Conservation (phyloP, 495 filamentous ascomycete species). For the Xylaria flabelliformis region DNA sequence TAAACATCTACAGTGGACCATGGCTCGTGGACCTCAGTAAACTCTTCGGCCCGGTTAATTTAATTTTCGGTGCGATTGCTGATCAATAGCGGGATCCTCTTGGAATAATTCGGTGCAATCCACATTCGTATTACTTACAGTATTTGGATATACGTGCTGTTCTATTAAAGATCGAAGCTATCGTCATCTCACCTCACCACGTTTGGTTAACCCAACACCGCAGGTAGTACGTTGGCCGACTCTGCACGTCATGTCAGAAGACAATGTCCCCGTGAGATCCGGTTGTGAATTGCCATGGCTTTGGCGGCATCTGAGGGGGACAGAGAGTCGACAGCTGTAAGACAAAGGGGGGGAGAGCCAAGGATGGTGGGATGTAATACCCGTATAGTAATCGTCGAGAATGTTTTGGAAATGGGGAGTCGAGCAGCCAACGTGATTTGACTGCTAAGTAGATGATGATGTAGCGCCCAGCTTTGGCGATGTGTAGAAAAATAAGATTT, state of each 20-base stretch:
- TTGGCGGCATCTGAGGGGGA: neutral
- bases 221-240: neutral
- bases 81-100: neutral
- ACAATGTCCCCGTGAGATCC: neutral
- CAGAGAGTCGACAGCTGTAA: neutral
- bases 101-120: neutral
- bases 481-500: neutral
- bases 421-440: conserved; percentile 3
- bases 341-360: neutral
- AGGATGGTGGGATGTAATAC: neutral
- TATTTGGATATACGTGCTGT: neutral
- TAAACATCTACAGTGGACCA: too few relatives aligned
- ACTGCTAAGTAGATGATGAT: neutral
- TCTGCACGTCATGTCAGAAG: conserved; percentile 15
- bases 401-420: conserved; percentile 1
- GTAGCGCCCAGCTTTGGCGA: neutral
- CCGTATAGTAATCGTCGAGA: conserved; percentile 15
- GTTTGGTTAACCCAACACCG: neutral
- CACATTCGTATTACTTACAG: neutral
- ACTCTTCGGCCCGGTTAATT: conserved; percentile 25
- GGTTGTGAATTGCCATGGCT: neutral
- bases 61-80: conserved; percentile 13
- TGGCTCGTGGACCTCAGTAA: too few relatives aligned
- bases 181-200: neutral
- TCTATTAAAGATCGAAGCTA: neutral